phyloP scores from a whole-genome alignment of 495 filamentous ascomycete genomes.

The Hamigera avellanea region DNA sequence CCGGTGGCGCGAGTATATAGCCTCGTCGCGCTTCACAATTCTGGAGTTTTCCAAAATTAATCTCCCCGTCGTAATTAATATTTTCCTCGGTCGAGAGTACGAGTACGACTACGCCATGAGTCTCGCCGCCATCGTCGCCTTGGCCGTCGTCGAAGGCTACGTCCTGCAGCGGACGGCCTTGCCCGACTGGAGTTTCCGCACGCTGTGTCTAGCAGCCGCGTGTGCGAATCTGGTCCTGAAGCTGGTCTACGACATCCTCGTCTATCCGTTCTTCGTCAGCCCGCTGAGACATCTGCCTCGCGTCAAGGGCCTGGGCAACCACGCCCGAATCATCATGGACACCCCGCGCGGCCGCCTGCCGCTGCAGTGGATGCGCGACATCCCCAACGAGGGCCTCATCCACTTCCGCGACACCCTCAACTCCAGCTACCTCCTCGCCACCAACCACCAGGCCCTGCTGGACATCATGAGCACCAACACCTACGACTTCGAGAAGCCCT shows the following conservation, averaged over 20 bases:
- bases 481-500: conserved; percentile 42
- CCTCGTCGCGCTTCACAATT: too few species aligned
- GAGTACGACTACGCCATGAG: conserved; percentile 5
- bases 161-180: conserved; percentile 20
- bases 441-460: conserved; percentile 33
- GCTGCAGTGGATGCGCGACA: conserved; percentile 55
- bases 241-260: conserved; percentile 28
- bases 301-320: conserved; percentile 46
- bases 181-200: conserved; percentile 13
- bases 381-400: conserved; percentile 85
- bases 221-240: conserved; percentile 15
- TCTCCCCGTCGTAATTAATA: background rate
- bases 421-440: conserved; percentile 22
- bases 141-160: conserved; percentile 18
- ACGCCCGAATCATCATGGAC: conserved; percentile 41
- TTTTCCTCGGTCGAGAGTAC: background rate
- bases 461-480: conserved; percentile 46
- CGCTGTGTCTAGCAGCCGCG: conserved; percentile 9
- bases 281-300: conserved; percentile 55
- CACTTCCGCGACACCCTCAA: conserved; percentile 45
- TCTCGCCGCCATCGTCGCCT: conserved; percentile 7
- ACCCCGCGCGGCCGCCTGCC: conserved; percentile 49
- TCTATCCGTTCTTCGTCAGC: conserved; percentile 66
- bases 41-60: too few species aligned
- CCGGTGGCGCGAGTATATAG: too few species aligned